Evolutionary conservation across 176 grass and related monocot genomes (phyloP).

Genomic region (Luzula sylvatica): DNA sequence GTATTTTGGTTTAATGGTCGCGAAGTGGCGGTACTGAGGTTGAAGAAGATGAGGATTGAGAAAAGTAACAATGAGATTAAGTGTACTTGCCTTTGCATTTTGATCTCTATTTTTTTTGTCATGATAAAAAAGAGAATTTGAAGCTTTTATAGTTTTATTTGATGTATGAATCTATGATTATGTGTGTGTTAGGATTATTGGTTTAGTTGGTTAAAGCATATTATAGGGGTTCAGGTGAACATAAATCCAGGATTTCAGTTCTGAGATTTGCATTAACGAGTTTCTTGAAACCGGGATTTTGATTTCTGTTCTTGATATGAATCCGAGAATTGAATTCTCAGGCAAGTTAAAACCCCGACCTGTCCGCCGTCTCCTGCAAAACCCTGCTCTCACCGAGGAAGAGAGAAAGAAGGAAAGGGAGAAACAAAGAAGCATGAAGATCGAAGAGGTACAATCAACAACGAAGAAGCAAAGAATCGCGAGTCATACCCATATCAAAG

Average conservation of each 20-base stretch:
- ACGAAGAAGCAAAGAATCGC: constrained; percentile 88
- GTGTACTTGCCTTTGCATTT: constrained; percentile 22
- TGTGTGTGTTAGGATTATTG: background rate
- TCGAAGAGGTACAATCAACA: constrained; percentile 88
- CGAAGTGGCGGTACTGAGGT: constrained; percentile 6
- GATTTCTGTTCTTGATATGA: too few relatives aligned
- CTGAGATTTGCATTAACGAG: constrained; percentile 12
- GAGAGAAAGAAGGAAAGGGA: background rate
- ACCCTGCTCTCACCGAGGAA: constrained; percentile 18
- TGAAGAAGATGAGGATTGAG: constrained; percentile 18
- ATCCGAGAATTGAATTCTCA: too few relatives aligned
- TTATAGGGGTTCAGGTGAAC: constrained; percentile 9
- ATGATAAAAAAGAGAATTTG: too few relatives aligned
- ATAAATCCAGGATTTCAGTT: constrained; percentile 1
- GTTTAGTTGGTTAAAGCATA: background rate
- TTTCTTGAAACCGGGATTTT: too few relatives aligned
- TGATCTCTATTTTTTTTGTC: constrained; percentile 4
- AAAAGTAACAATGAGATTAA: constrained; percentile 16
- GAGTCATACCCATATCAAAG: constrained; percentile 89
- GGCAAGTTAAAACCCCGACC: background rate
- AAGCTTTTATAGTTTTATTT: background rate
- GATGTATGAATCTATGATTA: background rate
- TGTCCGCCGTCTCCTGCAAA: background rate
- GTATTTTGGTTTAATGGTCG: constrained; percentile 15
- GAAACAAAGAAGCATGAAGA: constrained; percentile 43